Evolutionary conservation across 495 filamentous ascomycete species (phyloP).

Genomic region (Trichoderma asperelloides): DNA sequence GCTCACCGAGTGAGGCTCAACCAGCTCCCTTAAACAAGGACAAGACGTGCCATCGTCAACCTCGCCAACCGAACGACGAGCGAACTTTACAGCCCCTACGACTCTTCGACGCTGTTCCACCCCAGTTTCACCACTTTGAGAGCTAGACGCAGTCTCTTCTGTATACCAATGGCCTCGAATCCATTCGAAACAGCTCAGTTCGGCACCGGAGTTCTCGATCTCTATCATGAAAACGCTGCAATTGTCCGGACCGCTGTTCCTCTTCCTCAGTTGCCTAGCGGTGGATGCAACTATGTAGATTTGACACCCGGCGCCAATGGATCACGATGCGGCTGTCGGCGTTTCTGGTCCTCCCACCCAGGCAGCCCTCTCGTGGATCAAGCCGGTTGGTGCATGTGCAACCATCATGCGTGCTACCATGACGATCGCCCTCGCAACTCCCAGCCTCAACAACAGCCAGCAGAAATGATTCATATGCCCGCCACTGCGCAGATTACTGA

Average conservation of each 20-base stretch:
- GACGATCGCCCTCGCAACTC: conserved; percentile 31
- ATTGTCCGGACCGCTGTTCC: conserved; percentile 20
- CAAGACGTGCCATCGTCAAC: background rate
- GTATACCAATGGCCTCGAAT: conserved; percentile 39
- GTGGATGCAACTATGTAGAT: conserved; percentile 56
- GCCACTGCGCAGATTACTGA: conserved; percentile 37
- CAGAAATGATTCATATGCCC: conserved; percentile 5
- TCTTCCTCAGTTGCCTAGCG: conserved; percentile 36
- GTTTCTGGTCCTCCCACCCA: conserved; percentile 49
- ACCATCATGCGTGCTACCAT: conserved; percentile 66
- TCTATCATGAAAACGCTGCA: conserved; percentile 31
- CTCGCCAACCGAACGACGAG: background rate
- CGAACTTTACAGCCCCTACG: background rate
- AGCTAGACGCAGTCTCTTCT: background rate
- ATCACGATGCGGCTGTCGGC: conserved; percentile 54
- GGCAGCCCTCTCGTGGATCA: conserved; percentile 21
- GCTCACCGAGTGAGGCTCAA: background rate
- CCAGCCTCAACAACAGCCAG: conserved; percentile 14
- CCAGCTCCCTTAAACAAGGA: background rate
- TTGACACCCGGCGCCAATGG: conserved; percentile 31
- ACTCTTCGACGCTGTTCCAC: background rate
- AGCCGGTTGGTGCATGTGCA: conserved; percentile 55
- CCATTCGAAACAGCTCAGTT: conserved; percentile 31
- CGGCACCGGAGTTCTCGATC: conserved; percentile 39
- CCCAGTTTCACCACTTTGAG: background rate